These are phyloP conservation scores for Ichthyophthirius multifiliis DNA, from an alignment of 169 alveolate species.

Conservation along the genomic window DNA sequence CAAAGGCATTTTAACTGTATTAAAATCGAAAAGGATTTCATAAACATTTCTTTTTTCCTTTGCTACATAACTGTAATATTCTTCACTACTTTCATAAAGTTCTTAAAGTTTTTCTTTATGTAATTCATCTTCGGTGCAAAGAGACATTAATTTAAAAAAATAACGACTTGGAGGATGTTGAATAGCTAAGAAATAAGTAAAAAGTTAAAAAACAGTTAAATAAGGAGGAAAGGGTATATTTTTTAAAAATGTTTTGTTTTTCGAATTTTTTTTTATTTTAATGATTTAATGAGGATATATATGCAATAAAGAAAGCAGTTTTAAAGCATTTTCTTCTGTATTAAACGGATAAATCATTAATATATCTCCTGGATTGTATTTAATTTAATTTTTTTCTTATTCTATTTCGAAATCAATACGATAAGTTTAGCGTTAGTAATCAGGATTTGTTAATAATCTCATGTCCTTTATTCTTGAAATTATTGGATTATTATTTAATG, in stretches of 20 bases:
- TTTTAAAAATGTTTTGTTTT: not conserved
- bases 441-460: constrained; percentile 35
- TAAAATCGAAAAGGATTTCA: constrained; percentile 77
- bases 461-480: constrained; percentile 12
- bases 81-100: constrained; percentile 73
- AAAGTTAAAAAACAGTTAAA: constrained; percentile 34
- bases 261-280: constrained; percentile 1
- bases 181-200: constrained; percentile 55
- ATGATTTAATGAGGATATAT: not conserved
- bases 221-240: constrained; percentile 40
- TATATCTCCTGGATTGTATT: constrained; percentile 55
- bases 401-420: constrained; percentile 33
- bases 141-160: constrained; percentile 54
- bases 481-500: not conserved
- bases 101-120: constrained; percentile 57
- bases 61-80: constrained; percentile 69
- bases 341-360: constrained; percentile 44
- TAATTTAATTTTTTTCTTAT: not conserved
- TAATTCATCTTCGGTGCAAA: constrained; percentile 52
- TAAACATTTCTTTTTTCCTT: constrained; percentile 69
- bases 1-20: constrained; percentile 57
- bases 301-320: not conserved
- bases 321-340: not conserved
- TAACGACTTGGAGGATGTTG: constrained; percentile 67
- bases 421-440: constrained; percentile 41